Conservation (phyloP, 176 grass and related monocot species). For the Carex scoparia region DNA sequence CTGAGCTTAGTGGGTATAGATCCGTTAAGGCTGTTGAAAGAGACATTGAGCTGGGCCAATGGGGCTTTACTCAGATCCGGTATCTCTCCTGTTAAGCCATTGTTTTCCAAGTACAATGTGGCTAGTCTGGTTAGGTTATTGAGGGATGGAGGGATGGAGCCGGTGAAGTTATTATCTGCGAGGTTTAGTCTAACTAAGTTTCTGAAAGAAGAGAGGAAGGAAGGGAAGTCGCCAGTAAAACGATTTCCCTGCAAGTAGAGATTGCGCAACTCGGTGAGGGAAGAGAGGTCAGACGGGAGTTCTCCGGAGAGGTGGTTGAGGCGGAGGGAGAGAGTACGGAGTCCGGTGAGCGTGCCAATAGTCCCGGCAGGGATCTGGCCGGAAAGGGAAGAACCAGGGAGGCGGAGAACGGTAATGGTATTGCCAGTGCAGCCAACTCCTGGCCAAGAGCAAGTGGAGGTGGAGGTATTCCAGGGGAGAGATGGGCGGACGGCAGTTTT, state of each 20-base stretch:
- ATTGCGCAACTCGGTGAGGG: slow-evolving; percentile 66
- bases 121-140: slow-evolving; percentile 71
- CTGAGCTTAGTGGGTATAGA: slow-evolving; percentile 79
- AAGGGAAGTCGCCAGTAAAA: slow-evolving; percentile 64
- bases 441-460: slow-evolving; percentile 59
- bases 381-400: slow-evolving; percentile 70
- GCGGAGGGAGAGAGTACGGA: slow-evolving; percentile 85
- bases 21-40: slow-evolving; percentile 79
- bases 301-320: slow-evolving; percentile 66
- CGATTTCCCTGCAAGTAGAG: slow-evolving; percentile 81
- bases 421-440: slow-evolving; percentile 59
- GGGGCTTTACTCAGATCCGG: slow-evolving; percentile 58
- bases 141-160: slow-evolving; percentile 59
- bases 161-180: slow-evolving; percentile 63
- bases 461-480: slow-evolving; percentile 60
- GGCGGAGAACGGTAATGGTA: slow-evolving; percentile 57
- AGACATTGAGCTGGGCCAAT: slow-evolving; percentile 93
- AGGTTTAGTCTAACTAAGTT: slow-evolving; percentile 87
- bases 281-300: slow-evolving; percentile 56
- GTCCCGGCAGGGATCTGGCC: slow-evolving; percentile 57
- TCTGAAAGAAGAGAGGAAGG: slow-evolving; percentile 43
- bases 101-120: slow-evolving; percentile 65
- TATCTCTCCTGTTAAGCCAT: slow-evolving; percentile 70
- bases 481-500: slow-evolving; percentile 58
- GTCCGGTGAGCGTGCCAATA: slow-evolving; percentile 71